These are phyloP conservation scores for Elasticomyces elasticus DNA, from an alignment of 495 filamentous ascomycete species.

Conservation along the genomic window DNA sequence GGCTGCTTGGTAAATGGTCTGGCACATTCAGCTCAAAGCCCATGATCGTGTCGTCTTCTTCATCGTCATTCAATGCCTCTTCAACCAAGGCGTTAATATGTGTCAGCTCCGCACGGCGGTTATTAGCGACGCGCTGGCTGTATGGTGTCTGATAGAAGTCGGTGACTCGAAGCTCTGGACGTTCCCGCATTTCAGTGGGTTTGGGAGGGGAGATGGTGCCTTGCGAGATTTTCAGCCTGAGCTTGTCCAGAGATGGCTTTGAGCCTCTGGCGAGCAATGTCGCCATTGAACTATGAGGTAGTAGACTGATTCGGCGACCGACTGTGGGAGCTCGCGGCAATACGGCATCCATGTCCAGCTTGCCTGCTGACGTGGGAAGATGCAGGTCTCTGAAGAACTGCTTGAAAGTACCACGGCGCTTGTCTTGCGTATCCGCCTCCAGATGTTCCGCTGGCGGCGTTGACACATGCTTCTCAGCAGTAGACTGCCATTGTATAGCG, in stretches of 20 bases:
- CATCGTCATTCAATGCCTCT: constrained; percentile 8
- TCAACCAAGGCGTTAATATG: constrained; percentile 6
- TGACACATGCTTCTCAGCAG: background rate
- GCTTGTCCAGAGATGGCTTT: background rate
- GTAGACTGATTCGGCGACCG: background rate
- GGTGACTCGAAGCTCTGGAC: constrained; percentile 6
- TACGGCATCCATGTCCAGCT: background rate
- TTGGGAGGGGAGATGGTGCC: background rate
- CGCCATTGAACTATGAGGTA: background rate
- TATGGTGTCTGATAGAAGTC: constrained; percentile 19
- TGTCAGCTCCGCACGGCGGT: constrained; percentile 9
- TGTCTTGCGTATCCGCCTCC: background rate
- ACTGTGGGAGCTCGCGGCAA: background rate
- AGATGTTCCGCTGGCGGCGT: background rate
- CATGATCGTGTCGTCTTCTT: background rate
- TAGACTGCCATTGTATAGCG: background rate
- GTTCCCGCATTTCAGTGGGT: background rate
- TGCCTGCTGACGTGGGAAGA: background rate
- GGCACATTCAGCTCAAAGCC: constrained; percentile 48
- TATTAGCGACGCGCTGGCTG: constrained; percentile 19
- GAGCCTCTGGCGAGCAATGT: constrained; percentile 2
- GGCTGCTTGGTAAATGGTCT: constrained; percentile 55
- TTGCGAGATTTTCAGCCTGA: constrained; percentile 3
- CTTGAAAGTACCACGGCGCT: background rate
- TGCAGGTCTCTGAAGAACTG: background rate